These are phyloP conservation scores for Arthrocladium fulminans DNA, from an alignment of 2,329 filamentous ascomycete species.

Conservation along the genomic window DNA sequence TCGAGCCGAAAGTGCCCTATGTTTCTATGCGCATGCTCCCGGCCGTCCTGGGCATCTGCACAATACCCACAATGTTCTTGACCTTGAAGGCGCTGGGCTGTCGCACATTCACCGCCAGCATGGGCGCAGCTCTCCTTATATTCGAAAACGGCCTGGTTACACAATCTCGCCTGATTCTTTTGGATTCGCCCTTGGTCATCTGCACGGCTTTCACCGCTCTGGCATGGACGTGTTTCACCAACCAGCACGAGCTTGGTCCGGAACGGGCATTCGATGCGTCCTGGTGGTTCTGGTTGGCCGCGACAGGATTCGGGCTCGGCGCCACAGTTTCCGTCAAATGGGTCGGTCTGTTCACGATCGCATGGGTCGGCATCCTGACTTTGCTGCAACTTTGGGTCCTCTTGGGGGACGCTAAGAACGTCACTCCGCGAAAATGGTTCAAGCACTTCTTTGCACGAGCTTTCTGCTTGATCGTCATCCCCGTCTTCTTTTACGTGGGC, in stretches of 20 bases:
- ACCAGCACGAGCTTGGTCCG: conserved; percentile 91
- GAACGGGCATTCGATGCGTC: conserved; percentile 74
- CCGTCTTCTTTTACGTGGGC: conserved; percentile 79
- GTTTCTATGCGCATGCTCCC: conserved; percentile 95
- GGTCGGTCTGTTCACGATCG: conserved; percentile 97
- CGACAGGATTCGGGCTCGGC: conserved; percentile 78
- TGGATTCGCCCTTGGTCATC: conserved; percentile 89
- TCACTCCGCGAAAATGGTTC: conserved; percentile 75
- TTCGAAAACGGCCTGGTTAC: conserved; percentile 96
- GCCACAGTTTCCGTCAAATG: conserved; percentile 95
- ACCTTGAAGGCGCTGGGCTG: conserved; percentile 87
- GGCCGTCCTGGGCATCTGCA: conserved; percentile 75
- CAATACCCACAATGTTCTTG: conserved; percentile 88
- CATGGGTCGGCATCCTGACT: conserved; percentile 90
- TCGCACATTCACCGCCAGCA: conserved; percentile 69
- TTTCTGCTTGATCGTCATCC: conserved; percentile 87
- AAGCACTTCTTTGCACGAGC: conserved; percentile 89
- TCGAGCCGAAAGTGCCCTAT: conserved; percentile 90
- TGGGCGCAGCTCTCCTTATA: conserved; percentile 79
- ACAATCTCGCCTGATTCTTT: conserved; percentile 87
- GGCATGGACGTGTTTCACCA: conserved; percentile 85
- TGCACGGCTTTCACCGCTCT: conserved; percentile 88
- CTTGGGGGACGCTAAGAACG: conserved; percentile 77
- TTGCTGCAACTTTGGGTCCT: conserved; percentile 89
- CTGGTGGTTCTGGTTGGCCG: conserved; percentile 97